phyloP scores from a whole-genome alignment of 2,329 filamentous ascomycete genomes.

The Sarocladiaceae sp. region DNA sequence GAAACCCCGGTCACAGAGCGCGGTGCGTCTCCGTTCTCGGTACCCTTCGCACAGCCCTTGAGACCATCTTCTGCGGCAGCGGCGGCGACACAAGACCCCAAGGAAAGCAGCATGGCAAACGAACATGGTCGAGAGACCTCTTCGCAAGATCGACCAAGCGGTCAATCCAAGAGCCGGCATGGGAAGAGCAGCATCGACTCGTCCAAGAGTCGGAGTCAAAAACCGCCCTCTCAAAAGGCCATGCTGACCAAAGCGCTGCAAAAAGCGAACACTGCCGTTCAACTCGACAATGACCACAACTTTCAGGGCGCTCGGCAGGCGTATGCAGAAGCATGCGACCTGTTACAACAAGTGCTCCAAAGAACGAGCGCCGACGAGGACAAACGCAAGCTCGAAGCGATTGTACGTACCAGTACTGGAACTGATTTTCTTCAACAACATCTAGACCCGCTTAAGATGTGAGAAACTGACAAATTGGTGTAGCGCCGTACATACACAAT shows the following conservation, averaged over 20 bases:
- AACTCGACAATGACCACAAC: constrained; percentile 93
- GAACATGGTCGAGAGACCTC: constrained; percentile 22
- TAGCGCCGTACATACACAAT: constrained; percentile 85
- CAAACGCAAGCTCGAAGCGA: constrained; percentile 82
- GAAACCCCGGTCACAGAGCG: constrained; percentile 1
- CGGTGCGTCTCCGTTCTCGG: neutral
- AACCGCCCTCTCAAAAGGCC: constrained; percentile 73
- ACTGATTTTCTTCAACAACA: neutral
- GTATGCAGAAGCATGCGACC: constrained; percentile 82
- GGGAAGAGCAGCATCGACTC: constrained; percentile 26
- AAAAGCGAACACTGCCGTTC: constrained; percentile 91
- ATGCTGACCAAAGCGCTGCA: constrained; percentile 95
- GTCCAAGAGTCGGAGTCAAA: constrained; percentile 22
- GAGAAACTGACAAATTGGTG: constrained; percentile 9
- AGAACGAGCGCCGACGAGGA: constrained; percentile 83
- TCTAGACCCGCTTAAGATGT: neutral
- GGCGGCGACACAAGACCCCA: neutral
- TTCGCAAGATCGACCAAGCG: constrained; percentile 13
- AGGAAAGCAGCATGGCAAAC: constrained; percentile 20
- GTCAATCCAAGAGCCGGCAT: constrained; percentile 26
- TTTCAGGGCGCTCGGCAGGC: constrained; percentile 86
- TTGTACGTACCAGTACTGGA: constrained; percentile 57
- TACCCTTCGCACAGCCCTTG: neutral
- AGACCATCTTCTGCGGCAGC: constrained; percentile 5
- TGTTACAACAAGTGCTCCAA: constrained; percentile 81